Base-by-base conservation (phyloP, 495 filamentous ascomycete species). In the Evernia prunastri region DNA sequence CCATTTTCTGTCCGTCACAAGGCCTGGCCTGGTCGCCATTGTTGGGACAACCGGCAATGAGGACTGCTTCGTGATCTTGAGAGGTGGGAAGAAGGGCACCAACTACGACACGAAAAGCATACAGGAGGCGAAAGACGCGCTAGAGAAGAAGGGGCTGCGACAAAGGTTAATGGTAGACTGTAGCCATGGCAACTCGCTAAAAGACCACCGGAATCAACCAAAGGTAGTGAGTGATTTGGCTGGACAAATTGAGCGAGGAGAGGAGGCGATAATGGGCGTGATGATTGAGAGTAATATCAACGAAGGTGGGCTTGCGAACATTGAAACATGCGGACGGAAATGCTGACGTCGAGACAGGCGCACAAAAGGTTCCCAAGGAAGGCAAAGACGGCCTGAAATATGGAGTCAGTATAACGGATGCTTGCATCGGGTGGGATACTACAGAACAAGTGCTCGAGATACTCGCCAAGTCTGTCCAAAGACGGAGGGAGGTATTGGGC, bases 221-320 rank as follows among this genome's bases (percentile, higher is more conserved):
- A 82, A 92, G 69, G 94, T 98, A 25, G 92, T 91, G 45, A 83
- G 88, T 76, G 82, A 80, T 66, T 81, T 98, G 57, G 87, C 86
- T 35, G 87, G 92, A 49, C 94, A 98, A 79, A 76, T 98, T 47
- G 87, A 89, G 49, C 86, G 86, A 69, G 94, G 94, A 49, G 89
- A 98, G 78, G 86, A 83, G 58, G 89, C 82, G 62, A 96, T 98
- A 71, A 82, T 97, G 66, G 94, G 93, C 67, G 88, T 97, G 66
- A 98, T 98, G 94, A 96, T 98, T 69, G 94, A 98, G 79, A 95
- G 90, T 69, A 94, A 97, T 77, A 91, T 98, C 82, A 84, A 91
- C 73, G 94, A 96, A 78, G 94, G 94, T 71, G 82, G 88, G 57
- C 4, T 59, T 17, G 31, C 20, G 35, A 18, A 15, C 7, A 40